Evolutionary conservation across 2,329 filamentous ascomycete species (phyloP).

Genomic region (Amphichorda felina): DNA sequence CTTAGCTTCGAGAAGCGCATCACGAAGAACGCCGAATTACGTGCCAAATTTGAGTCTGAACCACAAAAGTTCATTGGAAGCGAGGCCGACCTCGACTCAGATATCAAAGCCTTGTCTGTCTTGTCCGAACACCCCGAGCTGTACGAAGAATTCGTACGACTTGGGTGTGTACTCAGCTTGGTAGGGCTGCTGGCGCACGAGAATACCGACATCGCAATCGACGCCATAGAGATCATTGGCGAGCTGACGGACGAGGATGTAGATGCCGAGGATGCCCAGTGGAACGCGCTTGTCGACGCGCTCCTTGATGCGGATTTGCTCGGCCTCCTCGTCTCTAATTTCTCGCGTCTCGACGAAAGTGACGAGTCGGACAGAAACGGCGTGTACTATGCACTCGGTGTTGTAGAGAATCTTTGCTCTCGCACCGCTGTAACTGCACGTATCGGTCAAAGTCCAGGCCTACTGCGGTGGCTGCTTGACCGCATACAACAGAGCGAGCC

Average conservation of each 20-base stretch:
- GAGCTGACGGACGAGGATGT: conserved; percentile 94
- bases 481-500: conserved; percentile 60
- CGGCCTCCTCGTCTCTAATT: conserved; percentile 63
- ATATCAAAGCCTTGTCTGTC: conserved; percentile 78
- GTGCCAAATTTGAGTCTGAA: conserved; percentile 71
- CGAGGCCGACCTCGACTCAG: conserved; percentile 82
- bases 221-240: conserved; percentile 75
- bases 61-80: conserved; percentile 73
- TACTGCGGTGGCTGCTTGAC: conserved; percentile 67
- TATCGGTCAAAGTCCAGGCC: conserved; percentile 54
- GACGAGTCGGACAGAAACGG: conserved; percentile 63
- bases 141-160: conserved; percentile 67
- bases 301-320: conserved; percentile 59
- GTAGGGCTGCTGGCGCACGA: conserved; percentile 83
- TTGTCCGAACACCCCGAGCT: conserved; percentile 77
- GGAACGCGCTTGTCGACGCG: conserved; percentile 62
- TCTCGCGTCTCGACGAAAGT: conserved; percentile 69
- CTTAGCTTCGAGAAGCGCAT: conserved; percentile 85
- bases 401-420: conserved; percentile 79
- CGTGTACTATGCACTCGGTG: conserved; percentile 72
- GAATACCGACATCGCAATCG: conserved; percentile 93
- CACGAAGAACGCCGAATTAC: conserved; percentile 77
- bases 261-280: conserved; percentile 66
- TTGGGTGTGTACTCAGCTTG: conserved; percentile 61
- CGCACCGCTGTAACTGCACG: conserved; percentile 55